A percentile compares a stretch with the other conserved stretches of the same genome.
phyloP scores from a whole-genome alignment of 371 early-diverging fungal species.

The Mortierella sp. region DNA sequence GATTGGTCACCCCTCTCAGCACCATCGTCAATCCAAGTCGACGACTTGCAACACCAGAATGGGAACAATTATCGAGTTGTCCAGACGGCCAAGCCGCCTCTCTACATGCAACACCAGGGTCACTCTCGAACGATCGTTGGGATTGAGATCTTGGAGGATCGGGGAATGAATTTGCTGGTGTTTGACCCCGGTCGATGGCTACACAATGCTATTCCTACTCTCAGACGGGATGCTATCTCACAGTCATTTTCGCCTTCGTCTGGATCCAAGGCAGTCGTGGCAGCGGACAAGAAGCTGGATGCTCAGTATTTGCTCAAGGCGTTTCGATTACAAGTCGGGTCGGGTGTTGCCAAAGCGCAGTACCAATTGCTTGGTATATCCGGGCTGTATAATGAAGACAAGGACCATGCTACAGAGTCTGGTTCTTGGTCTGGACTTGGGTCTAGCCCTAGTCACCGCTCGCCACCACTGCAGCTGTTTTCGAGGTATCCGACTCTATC shows the following conservation, averaged over 20 bases:
- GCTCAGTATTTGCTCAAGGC: constrained; percentile 46
- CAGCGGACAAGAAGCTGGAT: constrained; percentile 23
- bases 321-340: constrained; percentile 30
- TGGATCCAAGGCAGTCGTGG: constrained; percentile 15
- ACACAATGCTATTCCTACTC: constrained; percentile 34
- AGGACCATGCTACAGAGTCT: background rate
- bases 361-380: constrained; percentile 57
- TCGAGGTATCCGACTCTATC: constrained; percentile 21
- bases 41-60: background rate
- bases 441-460: background rate
- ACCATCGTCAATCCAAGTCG: constrained; percentile 9
- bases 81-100: constrained; percentile 71
- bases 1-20: constrained; percentile 39
- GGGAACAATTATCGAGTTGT: constrained; percentile 16
- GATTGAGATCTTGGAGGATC: constrained; percentile 67
- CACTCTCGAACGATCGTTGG: constrained; percentile 83
- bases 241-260: background rate
- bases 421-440: too few species aligned
- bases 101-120: constrained; percentile 85
- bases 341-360: constrained; percentile 29
- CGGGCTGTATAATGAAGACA: constrained; percentile 34
- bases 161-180: constrained; percentile 69
- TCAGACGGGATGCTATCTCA: constrained; percentile 18
- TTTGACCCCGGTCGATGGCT: constrained; percentile 78
- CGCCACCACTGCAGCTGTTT: constrained; percentile 18